phyloP scores from a whole-genome alignment of 1,284 basidiomycete genomes.

The Austroboletus novae-zelandiae region DNA sequence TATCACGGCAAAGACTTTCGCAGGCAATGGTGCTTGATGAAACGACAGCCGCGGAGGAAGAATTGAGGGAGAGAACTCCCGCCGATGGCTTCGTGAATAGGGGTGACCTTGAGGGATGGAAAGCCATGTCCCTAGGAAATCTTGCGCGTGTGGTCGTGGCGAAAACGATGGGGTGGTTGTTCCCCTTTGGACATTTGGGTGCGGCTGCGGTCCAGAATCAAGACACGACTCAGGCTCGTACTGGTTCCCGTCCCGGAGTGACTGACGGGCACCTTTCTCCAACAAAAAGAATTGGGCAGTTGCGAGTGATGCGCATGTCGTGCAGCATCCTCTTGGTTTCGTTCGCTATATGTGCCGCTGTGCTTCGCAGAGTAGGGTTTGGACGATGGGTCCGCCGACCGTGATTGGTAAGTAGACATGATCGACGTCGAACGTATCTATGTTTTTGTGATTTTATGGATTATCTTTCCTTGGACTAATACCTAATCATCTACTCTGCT shows the following conservation, averaged over 20 bases:
- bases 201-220: background rate
- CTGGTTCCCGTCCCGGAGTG: background rate
- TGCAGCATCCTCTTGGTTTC: slow-evolving; percentile 29
- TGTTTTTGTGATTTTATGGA: background rate
- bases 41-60: background rate
- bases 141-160: slow-evolving; percentile 18
- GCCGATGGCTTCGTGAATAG: background rate
- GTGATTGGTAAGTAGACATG: slow-evolving; percentile 14
- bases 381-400: slow-evolving; percentile 24
- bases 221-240: background rate
- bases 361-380: slow-evolving; percentile 26
- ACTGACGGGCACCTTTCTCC: slow-evolving; percentile 2
- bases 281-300: slow-evolving; percentile 3
- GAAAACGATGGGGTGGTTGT: slow-evolving; percentile 25
- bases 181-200: slow-evolving; percentile 15
- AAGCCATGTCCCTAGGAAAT: slow-evolving; percentile 7
- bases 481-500: background rate
- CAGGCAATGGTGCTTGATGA: background rate
- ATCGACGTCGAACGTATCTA: background rate
- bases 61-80: background rate
- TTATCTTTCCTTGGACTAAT: background rate
- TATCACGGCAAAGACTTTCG: slow-evolving; percentile 1
- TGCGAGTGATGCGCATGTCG: slow-evolving; percentile 14
- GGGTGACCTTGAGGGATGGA: background rate
- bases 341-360: slow-evolving; percentile 25